Conservation (phyloP, 805 yeast genomes). For the Saccharomycopsis sp. region DNA sequence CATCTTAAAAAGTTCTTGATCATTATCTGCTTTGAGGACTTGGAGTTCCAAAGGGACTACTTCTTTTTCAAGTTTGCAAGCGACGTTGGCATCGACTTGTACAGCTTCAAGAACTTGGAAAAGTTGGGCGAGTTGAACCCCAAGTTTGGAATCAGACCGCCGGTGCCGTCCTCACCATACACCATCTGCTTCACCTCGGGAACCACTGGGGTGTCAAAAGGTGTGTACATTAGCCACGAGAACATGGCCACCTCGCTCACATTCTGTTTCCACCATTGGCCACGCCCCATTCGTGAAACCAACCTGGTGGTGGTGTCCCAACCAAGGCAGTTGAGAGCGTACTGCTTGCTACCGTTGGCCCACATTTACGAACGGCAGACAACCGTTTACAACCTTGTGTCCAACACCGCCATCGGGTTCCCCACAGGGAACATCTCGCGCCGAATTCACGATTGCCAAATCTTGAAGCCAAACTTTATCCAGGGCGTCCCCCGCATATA, state of each 20-base stretch:
- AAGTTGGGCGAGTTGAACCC: slow-evolving; percentile 28
- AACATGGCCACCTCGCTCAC: slow-evolving; percentile 37
- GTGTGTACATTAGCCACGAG: slow-evolving; percentile 55
- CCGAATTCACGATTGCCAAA: slow-evolving; percentile 42
- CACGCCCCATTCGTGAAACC: slow-evolving; percentile 23
- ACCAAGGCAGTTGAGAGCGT: slow-evolving; percentile 25
- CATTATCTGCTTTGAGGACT: slow-evolving; percentile 21
- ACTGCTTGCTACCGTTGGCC: slow-evolving; percentile 44
- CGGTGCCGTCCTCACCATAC: neutral
- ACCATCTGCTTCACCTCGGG: slow-evolving; percentile 42
- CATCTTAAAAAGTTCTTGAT: slow-evolving; percentile 16
- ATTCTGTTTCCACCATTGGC: slow-evolving; percentile 25
- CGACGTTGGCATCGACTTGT: slow-evolving; percentile 28
- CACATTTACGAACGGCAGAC: slow-evolving; percentile 49
- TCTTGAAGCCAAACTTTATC: slow-evolving; percentile 37
- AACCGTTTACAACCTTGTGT: slow-evolving; percentile 31
- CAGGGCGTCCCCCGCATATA: slow-evolving; percentile 49
- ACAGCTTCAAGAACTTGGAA: slow-evolving; percentile 27
- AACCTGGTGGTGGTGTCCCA: slow-evolving; percentile 18
- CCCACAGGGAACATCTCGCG: slow-evolving; percentile 37
- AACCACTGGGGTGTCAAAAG: slow-evolving; percentile 76
- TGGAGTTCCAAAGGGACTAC: slow-evolving; percentile 5
- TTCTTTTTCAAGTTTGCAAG: slow-evolving; percentile 7
- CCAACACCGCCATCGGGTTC: slow-evolving; percentile 38
- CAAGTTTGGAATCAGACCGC: slow-evolving; percentile 29